phyloP scores from a whole-genome alignment of 2,329 filamentous ascomycete genomes.

The Aspergillus pseudoglaucus region DNA sequence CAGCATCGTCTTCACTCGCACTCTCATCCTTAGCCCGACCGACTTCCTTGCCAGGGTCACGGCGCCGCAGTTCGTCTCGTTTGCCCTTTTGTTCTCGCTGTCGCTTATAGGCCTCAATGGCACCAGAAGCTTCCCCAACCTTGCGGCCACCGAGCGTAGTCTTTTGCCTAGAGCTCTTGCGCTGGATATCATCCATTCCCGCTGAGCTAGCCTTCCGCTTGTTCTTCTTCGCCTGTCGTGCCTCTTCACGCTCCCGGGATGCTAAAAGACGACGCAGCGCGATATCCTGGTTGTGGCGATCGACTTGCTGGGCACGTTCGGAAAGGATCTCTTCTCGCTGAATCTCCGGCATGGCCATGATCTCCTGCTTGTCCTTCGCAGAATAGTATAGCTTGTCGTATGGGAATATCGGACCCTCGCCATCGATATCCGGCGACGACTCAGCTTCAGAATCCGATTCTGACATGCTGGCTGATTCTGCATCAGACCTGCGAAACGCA shows the following conservation, averaged over 20 bases:
- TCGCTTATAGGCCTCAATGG: slow-evolving; percentile 64
- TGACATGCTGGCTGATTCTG: slow-evolving; percentile 79
- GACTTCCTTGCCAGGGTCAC: slow-evolving; percentile 44
- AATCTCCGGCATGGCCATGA: slow-evolving; percentile 82
- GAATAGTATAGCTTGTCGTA: slow-evolving; percentile 80
- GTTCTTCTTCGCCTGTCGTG: slow-evolving; percentile 45
- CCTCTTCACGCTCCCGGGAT: slow-evolving; percentile 57
- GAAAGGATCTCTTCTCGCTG: slow-evolving; percentile 86
- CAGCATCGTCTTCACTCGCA: slow-evolving; percentile 55
- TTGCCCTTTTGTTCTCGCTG: slow-evolving; percentile 54
- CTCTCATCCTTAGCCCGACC: slow-evolving; percentile 57
- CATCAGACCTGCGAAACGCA: slow-evolving; percentile 54
- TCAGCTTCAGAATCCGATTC: slow-evolving; percentile 74
- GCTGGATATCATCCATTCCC: slow-evolving; percentile 69
- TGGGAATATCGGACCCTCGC: slow-evolving; percentile 58
- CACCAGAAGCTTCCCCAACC: slow-evolving; percentile 61
- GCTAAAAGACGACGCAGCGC: slow-evolving; percentile 72
- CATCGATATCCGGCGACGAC: slow-evolving; percentile 42
- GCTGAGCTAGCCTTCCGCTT: slow-evolving; percentile 72
- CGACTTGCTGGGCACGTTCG: slow-evolving; percentile 75
- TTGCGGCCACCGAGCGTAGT: slow-evolving; percentile 61
- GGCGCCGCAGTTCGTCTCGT: slow-evolving; percentile 42
- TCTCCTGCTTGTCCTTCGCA: slow-evolving; percentile 65
- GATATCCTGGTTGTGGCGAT: slow-evolving; percentile 73
- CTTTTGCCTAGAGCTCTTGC: slow-evolving; percentile 67